Evolutionary conservation across 2,329 filamentous ascomycete genomes (phyloP), one percentile per base, ranked within the genome.

Genomic region (Cercospora sp.): DNA sequence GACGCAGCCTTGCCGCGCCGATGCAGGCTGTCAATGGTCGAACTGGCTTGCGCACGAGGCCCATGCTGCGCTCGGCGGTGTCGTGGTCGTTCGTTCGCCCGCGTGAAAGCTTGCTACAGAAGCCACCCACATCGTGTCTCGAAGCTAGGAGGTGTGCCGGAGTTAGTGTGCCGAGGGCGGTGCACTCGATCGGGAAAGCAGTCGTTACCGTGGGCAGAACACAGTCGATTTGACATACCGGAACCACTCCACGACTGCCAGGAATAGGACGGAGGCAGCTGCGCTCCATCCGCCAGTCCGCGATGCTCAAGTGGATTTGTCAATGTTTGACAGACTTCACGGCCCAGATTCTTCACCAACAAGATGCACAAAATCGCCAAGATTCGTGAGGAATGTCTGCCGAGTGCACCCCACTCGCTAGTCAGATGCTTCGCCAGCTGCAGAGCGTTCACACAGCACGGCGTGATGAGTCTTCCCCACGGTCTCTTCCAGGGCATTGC

Each of bases 61-160:
- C 18, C 18, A 57, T 26, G 53, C 53, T 26, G 16, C 53, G 53
- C 23, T 28, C 53, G 53, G 53, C 53, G 13, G 53, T 31, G 18
- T 57, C 57, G 33, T 36, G 18, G 30, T 36, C 57, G 13, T 31
- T 60, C 58, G 58, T 42, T 60, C 20, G 31, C 58, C 58, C 18
- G 31, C 30, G 8, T 60, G 58, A 18, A 60, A 36, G 31, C 31
- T 60, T 39, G 31, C 31, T 18, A 7, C 28, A 39, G 58, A 18
- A 26, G 58, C 33, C 30, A 39, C 31, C 33, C 58, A 60, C 31
- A 26, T 23, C 33, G 20, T 23, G 36, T 18, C 18, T 39, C 6
- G 30, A 39, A 33, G 58, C 58, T 45, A 39, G 58, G 31, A 48
- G n/a, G 59, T 61, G 33, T 18, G 33, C 36, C 59, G 59, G 36